Base-by-base conservation (phyloP, 2,329 filamentous ascomycete genomes). In the Cercospora sp. region DNA sequence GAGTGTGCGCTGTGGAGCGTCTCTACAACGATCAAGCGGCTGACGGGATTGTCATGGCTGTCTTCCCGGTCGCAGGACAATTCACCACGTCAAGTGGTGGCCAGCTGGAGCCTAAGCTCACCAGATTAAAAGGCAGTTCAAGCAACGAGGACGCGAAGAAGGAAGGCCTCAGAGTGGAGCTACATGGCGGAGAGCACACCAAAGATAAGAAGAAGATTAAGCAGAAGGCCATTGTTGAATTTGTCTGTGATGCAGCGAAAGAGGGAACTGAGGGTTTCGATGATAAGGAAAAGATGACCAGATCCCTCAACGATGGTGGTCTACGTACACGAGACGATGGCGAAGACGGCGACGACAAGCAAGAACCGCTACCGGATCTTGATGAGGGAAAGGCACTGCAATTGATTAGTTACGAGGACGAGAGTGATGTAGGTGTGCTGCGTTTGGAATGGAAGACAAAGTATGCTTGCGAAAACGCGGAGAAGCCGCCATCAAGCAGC, bases 371-470 rank as follows among this genome's bases (percentile, higher is more conserved):
- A 18, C 76, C 76, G 3, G 73, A 78, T 51, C 65, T 89, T 73
- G 85, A 87, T 69, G 80, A 85, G 3, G 81, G 84, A 61, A 85
- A 88, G 10, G 91, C 91, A 70, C 83, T 98, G 69, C 83, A 90
- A 68, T 97, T 93, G 81, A 85, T 92, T 68, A 88, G 90, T 74
- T 97, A 95, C 80, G 87, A 85, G 51, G 74, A 77, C 2, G 85
- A 88, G 63, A 85, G 85, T 21, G 87, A 82, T 7, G 73, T 84
- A 1, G 87, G 88, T 68, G 86, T 92, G 10, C 80, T 98, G 71
- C 87, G 89, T 65, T 79, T 98, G 76, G 89, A 91, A 40, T 99
- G 94, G 94, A 84, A 86, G 77, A 97, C 94, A 13, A 93, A 94
- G 79, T 89, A 93, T 77, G 94, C 92, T 0, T 98, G 95, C 79